Conservation (phyloP, 768 basidiomycete genomes). For the Amanita pseudoporphyria region DNA sequence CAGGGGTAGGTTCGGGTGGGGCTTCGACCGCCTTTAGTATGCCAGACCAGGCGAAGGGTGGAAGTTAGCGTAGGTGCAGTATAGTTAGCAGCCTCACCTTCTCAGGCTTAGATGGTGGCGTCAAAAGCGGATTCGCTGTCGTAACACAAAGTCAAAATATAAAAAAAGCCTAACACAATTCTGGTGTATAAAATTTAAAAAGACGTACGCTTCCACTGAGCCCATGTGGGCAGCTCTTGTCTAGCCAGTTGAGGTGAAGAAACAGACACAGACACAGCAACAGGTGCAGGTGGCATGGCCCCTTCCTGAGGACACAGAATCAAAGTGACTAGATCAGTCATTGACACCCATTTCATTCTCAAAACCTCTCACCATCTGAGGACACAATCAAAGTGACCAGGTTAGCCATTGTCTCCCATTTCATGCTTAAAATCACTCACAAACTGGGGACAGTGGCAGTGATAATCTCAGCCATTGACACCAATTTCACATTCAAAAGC, state of each 20-base stretch:
- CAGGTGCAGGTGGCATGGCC: slow-evolving; percentile 27
- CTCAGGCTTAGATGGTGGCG: slow-evolving; percentile 45
- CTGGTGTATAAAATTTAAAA: not conserved
- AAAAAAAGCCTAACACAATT: not conserved
- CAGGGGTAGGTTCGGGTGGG: slow-evolving; percentile 23
- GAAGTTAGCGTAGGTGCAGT: slow-evolving; percentile 2
- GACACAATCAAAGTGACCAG: no score
- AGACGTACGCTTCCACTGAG: slow-evolving; percentile 72
- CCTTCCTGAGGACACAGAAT: no score
- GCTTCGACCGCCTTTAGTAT: slow-evolving; percentile 26
- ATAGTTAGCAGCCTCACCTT: slow-evolving; percentile 6
- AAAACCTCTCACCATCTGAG: no score
- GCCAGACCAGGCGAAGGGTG: not conserved
- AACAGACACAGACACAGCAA: slow-evolving; percentile 27
- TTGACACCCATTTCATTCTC: no score
- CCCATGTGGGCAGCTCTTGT: slow-evolving; percentile 64
- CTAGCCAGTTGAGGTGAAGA: slow-evolving; percentile 35
- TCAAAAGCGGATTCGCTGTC: slow-evolving; percentile 56
- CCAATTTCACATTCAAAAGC: no score
- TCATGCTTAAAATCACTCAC: no score
- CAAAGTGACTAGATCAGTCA: no score
- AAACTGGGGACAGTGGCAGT: no score
- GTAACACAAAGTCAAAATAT: not conserved
- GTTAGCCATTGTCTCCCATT: no score
- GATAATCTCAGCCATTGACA: no score